These are phyloP conservation scores for Zangia roseola DNA, from an alignment of 768 basidiomycete species.

Conservation along the genomic window DNA sequence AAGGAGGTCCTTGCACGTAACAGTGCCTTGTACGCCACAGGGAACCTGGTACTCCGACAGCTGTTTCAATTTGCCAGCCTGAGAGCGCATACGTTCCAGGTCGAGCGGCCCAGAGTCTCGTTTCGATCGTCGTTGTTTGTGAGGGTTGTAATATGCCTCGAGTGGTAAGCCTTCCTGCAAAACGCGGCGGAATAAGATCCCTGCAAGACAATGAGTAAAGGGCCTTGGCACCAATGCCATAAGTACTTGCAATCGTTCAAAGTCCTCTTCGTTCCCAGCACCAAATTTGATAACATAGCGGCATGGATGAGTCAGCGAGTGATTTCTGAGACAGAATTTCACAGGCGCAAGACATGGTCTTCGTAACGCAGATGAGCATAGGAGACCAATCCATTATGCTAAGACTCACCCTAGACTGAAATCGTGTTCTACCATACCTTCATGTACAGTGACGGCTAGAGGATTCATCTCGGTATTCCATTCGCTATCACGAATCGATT, in stretches of 20 bases:
- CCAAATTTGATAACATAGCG: slow-evolving; percentile 56
- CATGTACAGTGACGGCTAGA: slow-evolving; percentile 49
- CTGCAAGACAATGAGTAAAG: slow-evolving; percentile 29
- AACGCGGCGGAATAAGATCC: slow-evolving; percentile 49
- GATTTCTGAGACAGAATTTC: slow-evolving; percentile 62
- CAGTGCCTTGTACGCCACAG: slow-evolving; percentile 37
- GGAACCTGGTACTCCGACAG: slow-evolving; percentile 45
- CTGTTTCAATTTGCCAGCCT: slow-evolving; percentile 68
- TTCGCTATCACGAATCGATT: slow-evolving; percentile 64
- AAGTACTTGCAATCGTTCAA: slow-evolving; percentile 22
- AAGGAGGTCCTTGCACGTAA: slow-evolving; percentile 39
- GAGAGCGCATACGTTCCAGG: slow-evolving; percentile 66
- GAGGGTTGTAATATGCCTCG: slow-evolving; percentile 57
- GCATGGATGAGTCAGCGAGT: slow-evolving; percentile 62
- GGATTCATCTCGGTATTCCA: slow-evolving; percentile 85
- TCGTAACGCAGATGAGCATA: slow-evolving; percentile 32
- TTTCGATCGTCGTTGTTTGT: slow-evolving; percentile 40
- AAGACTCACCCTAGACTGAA: slow-evolving; percentile 66
- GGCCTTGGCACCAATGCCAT: background rate
- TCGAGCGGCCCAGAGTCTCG: slow-evolving; percentile 57
- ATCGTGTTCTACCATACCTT: slow-evolving; percentile 54
- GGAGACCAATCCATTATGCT: background rate
- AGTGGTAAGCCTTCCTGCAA: slow-evolving; percentile 65
- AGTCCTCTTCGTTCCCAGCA: slow-evolving; percentile 20
- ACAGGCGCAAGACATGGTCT: slow-evolving; percentile 56